Evolutionary conservation across 129 eudicot genomes (phyloP), one percentile per base, ranked within the genome.

Genomic region (Logfia minima): DNA sequence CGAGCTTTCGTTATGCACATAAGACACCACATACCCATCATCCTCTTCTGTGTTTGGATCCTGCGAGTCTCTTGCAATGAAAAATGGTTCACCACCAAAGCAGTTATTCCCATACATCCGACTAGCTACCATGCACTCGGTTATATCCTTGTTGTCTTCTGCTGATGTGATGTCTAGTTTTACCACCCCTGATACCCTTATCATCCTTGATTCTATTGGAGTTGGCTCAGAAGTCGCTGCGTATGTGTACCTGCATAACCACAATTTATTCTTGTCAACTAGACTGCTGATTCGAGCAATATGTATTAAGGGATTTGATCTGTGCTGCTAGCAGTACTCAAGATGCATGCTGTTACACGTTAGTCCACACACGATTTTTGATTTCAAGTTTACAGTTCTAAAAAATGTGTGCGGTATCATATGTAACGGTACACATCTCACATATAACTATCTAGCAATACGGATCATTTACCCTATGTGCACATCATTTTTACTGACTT

Each of bases 11-110:
- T 19, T 19, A 5, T 58, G 63, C 63, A 58, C 26, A 17, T 58
- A 58, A 22, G 24, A 58, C 24, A 58, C 63, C 63, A 58, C 63
- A 58, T 58, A 58, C 4, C 63, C 63, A 58, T 58, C 63, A 19
- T 58, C 28, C 63, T 58, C 63, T 58, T 58, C 63, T 58, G 63
- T 3, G 63, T 19, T 58, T 58, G 63, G 26, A 58, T 58, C 63
- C 24, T 19, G 10, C 0, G 9, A 2, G 63, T 58, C 13, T 58
- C 63, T n/a, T 58, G 63, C 24, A 58, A 58, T 14, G 24, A 58
- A 58, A 58, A 58, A 58, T 6, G 63, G 63, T 19, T 58, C 63
- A 58, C 63, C 63, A 18, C 63, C 63, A 58, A 18, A 58, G 26
- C 63, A 19, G 24, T n/a, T 58, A n/a, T 58, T 22, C 11, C 24